Base-by-base conservation (phyloP, 2,329 filamentous ascomycete genomes). In the Clarireedia hainanense region DNA sequence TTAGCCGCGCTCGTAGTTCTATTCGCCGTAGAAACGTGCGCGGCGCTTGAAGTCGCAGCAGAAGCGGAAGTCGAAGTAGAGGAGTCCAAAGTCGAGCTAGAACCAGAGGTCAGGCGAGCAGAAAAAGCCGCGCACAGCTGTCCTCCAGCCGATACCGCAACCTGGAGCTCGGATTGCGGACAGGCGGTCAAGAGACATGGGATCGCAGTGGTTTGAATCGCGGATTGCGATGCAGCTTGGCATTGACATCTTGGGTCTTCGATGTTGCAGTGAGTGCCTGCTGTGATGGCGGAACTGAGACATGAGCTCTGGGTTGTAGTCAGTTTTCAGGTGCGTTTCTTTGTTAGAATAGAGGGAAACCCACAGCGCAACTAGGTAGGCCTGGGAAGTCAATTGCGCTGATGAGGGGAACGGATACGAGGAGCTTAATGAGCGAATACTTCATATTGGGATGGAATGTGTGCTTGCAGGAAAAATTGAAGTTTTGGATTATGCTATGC, bases 281-380 rank as follows among this genome's bases (percentile, higher is more conserved):
- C 57, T 55, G 65, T 59, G 58, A 76, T 66, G 57, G 67, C 67
- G 12, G 68, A 62, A 42, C 60, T 37, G 20, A 76, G 67, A 59
- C 74, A 76, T 48, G 61, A 45, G 50, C n/a, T 14, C 14, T 34
- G 26, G 27, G 10, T 17, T 5, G 4, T 9, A 15, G n/a, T 27
- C 12, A 36, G 45, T 48, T 24, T 9, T 46, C 26, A 26, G 53
- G 17, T 51, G 15, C 34, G 20, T 27, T 47, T 58, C 34, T 55
- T 57, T 56, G 24, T 42, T 27, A 27, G 6, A 30, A 34, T 9
- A 42, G n/a, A 24, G 36, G 49, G 12, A 39, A 37, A 69, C 73
- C 59, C 71, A 76, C 74, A 62, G 73, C 72, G 61, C 74, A 76
- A 5, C 62, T 17, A 47, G 73, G 71, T 55, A 71, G 60, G 39